A percentile compares a stretch with the other conserved stretches of the same genome.
Evolutionary conservation across 768 basidiomycete species (phyloP).

Genomic region (Pisolithus albus): DNA sequence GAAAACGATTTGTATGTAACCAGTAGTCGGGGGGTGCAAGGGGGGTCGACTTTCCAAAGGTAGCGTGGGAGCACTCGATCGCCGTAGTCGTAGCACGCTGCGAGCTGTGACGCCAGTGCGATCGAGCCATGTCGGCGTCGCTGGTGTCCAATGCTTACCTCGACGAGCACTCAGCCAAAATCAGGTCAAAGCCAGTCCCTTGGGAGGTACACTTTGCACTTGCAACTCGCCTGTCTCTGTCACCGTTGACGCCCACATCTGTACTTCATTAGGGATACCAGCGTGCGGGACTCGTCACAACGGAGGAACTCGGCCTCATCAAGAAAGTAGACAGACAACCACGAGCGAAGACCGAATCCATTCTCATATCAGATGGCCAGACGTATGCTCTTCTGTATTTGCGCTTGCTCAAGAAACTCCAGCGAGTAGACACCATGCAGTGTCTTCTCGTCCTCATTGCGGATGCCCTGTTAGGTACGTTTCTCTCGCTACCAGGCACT

Average conservation of each 20-base stretch:
- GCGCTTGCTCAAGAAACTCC: constrained; percentile 78
- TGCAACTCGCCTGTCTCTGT: not conserved
- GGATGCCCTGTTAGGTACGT: constrained; percentile 76
- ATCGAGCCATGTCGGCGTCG: constrained; percentile 55
- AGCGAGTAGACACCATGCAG: constrained; percentile 82
- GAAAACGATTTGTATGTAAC: not conserved
- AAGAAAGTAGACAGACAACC: constrained; percentile 87
- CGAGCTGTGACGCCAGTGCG: not conserved
- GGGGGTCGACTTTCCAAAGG: constrained; percentile 1
- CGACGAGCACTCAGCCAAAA: constrained; percentile 82
- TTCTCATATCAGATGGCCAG: constrained; percentile 75
- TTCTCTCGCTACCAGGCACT: not conserved
- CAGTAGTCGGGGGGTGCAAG: not conserved
- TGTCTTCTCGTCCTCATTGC: constrained; percentile 80
- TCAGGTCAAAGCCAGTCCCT: constrained; percentile 83
- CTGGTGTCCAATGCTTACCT: constrained; percentile 79
- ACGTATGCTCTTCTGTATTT: constrained; percentile 87
- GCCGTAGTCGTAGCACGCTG: not conserved
- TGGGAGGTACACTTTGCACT: constrained; percentile 70
- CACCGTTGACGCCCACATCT: constrained; percentile 5
- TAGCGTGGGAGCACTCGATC: not conserved
- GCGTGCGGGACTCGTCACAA: constrained; percentile 82
- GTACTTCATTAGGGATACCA: constrained; percentile 71
- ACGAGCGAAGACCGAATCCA: constrained; percentile 62
- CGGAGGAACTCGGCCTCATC: constrained; percentile 79